These are phyloP conservation scores for Podospora fimiseda DNA, from an alignment of 495 filamentous ascomycete species.

Conservation along the genomic window DNA sequence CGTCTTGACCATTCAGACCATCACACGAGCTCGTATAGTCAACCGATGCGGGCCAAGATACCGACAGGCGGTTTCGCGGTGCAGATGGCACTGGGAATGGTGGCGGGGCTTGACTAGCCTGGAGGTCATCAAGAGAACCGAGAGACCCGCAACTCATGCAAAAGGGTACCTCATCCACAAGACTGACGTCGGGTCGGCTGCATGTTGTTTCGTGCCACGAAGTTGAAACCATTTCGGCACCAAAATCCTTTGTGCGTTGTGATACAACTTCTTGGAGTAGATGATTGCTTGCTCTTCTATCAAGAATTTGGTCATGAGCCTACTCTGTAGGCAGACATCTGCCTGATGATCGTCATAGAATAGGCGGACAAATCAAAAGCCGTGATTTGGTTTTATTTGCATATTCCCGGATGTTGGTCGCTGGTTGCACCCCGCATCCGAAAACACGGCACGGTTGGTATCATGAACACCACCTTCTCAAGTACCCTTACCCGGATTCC, in stretches of 20 bases:
- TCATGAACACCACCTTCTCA: too few species aligned
- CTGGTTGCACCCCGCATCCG: not conserved
- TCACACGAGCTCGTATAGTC: constrained; percentile 2
- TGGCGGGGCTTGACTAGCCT: constrained; percentile 9
- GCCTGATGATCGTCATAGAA: too few species aligned
- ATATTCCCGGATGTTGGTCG: not conserved
- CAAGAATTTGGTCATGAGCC: not conserved
- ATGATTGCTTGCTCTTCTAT: too few species aligned
- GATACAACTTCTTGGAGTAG: too few species aligned
- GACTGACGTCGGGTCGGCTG: constrained; percentile 12
- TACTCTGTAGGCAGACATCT: not conserved
- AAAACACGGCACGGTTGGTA: not conserved
- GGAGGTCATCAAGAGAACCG: constrained; percentile 10
- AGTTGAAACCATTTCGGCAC: not conserved
- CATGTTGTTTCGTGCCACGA: constrained; percentile 17
- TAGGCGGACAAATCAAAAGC: too few species aligned
- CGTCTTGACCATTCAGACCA: constrained; percentile 4
- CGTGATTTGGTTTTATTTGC: not conserved
- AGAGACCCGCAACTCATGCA: constrained; percentile 21
- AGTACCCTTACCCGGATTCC: too few species aligned
- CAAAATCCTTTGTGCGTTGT: not conserved
- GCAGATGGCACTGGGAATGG: constrained; percentile 7
- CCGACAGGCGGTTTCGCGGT: not conserved
- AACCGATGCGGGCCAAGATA: constrained; percentile 13
- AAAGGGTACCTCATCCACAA: constrained; percentile 8